Conservation (phyloP, 495 filamentous ascomycete species). For the Pseudoneurospora amorphoporcata region DNA sequence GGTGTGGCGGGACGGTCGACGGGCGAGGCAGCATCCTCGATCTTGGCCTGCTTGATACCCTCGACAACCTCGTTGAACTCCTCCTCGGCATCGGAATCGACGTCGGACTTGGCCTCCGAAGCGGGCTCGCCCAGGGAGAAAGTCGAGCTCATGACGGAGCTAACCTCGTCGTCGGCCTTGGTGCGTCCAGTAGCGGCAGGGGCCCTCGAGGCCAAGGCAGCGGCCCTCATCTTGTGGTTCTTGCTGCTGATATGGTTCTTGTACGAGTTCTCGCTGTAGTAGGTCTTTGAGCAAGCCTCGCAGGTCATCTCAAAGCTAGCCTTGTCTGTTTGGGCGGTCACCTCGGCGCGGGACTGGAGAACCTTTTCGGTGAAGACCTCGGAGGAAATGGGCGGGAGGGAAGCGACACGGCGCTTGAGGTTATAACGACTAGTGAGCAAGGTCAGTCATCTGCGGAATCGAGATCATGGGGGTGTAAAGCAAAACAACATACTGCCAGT, state of each 20-base stretch:
- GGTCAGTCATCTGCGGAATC: slow-evolving; percentile 5
- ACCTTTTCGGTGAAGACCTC: slow-evolving; percentile 96
- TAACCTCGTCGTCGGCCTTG: slow-evolving; percentile 53
- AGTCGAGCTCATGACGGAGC: slow-evolving; percentile 81
- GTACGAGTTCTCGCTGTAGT: slow-evolving; percentile 92
- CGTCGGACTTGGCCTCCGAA: slow-evolving; percentile 35
- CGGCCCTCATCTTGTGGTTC: slow-evolving; percentile 70
- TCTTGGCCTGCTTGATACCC: slow-evolving; percentile 59
- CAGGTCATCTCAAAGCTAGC: slow-evolving; percentile 83
- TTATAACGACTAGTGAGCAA: slow-evolving; percentile 70
- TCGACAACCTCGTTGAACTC: slow-evolving; percentile 74
- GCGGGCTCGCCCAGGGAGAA: slow-evolving; percentile 83
- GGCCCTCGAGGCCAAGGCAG: slow-evolving; percentile 19
- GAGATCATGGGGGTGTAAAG: not conserved
- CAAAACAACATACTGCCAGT: slow-evolving; percentile 78
- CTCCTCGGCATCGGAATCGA: slow-evolving; percentile 53
- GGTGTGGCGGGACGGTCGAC: slow-evolving; percentile 47
- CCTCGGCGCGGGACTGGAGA: slow-evolving; percentile 76
- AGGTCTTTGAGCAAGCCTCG: slow-evolving; percentile 76
- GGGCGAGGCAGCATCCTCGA: slow-evolving; percentile 48
- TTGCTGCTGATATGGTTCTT: slow-evolving; percentile 85
- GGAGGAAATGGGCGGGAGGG: slow-evolving; percentile 81
- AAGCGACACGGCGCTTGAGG: slow-evolving; percentile 88
- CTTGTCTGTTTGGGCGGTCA: slow-evolving; percentile 74
- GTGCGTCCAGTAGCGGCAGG: not conserved